Percentiles rank a stretch among this genome's conserved stretches.
These are phyloP conservation scores for Avicennia marina DNA, from an alignment of 257 asterid genomes.

Conservation along the genomic window DNA sequence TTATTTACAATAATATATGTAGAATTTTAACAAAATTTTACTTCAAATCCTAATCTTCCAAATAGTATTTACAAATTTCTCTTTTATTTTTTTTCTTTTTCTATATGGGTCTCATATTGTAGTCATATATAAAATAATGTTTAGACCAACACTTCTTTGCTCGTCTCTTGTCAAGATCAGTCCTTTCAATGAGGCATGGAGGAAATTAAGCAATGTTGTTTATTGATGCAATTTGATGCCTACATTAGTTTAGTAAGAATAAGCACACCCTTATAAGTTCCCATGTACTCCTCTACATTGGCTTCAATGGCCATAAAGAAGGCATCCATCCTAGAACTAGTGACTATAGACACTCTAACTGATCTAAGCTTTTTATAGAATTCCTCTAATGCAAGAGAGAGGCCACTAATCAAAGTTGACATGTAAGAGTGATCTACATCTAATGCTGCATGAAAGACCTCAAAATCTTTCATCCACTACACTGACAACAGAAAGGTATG, in stretches of 20 bases:
- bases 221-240: too few species aligned
- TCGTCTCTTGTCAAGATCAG: conserved; percentile 82
- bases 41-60: too few species aligned
- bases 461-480: conserved; percentile 98
- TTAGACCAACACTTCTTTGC: too few species aligned
- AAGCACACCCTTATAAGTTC: conserved; percentile 57
- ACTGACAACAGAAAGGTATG: conserved; percentile 11
- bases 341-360: conserved; percentile 88
- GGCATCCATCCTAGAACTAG: conserved; percentile 80
- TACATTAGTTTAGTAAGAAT: background rate
- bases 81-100: too few species aligned
- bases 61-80: too few species aligned
- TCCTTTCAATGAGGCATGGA: conserved; percentile 29
- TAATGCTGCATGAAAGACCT: conserved; percentile 71
- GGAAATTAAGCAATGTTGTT: background rate
- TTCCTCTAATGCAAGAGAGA: conserved; percentile 80
- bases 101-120: too few species aligned
- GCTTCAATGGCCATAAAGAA: conserved; percentile 74
- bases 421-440: conserved; percentile 73
- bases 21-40: too few species aligned
- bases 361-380: conserved; percentile 75
- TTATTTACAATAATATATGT: too few species aligned
- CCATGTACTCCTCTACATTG: conserved; percentile 85
- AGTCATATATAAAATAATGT: too few species aligned
- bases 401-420: conserved; percentile 78